Evolutionary conservation across 202 grass and related monocot genomes (phyloP), one percentile per base, ranked within the genome.

Genomic region (Saccharum hybrid): DNA sequence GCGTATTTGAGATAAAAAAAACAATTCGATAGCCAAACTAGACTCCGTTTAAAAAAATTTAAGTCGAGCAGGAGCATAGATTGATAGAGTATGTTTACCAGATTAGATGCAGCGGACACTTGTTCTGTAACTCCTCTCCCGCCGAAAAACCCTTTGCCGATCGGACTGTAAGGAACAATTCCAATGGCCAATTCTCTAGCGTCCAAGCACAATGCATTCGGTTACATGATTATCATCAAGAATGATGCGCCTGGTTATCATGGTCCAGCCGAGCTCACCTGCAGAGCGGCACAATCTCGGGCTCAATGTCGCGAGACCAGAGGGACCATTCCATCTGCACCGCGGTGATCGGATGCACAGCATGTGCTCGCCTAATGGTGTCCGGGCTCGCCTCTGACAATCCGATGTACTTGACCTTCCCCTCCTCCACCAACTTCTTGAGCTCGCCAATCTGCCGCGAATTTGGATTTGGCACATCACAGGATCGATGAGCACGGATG

Each of bases 271-370:
- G 45, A 48, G 13, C 54, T 57, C 38, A 88, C 92, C 88, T 92
- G 92, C 90, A 97, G 8, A 94, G 71, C 1, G 90, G 94, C 19
- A 97, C 88, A n/a, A 97, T 92, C 22, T 91, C 81, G 3, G 86
- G 88, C 43, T 97, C 94, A 22, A 94, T 94, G 45, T 94, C 94
- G 1, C 90, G 90, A 82, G 94, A 85, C 92, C 92, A 97, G 3
- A 94, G 74, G 46, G 92, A 94, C 90, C 90, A 94, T 68, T 97
- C 92, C 86, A 97, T 94, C 88, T 97, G 92, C 42, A 94, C 81
- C 2, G 90, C 90, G 10, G 83, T 74, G 83, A 97, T 84, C 0
- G 94, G 94, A 61, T 97, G 92, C 71, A 97, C 88, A 0, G 82
- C 82, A 19, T 97, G 86, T 0, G 90, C 94, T 34, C 88, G 78